Evolutionary conservation across 257 asterid species (phyloP).

Genomic region (Rehmannia glutinosa): DNA sequence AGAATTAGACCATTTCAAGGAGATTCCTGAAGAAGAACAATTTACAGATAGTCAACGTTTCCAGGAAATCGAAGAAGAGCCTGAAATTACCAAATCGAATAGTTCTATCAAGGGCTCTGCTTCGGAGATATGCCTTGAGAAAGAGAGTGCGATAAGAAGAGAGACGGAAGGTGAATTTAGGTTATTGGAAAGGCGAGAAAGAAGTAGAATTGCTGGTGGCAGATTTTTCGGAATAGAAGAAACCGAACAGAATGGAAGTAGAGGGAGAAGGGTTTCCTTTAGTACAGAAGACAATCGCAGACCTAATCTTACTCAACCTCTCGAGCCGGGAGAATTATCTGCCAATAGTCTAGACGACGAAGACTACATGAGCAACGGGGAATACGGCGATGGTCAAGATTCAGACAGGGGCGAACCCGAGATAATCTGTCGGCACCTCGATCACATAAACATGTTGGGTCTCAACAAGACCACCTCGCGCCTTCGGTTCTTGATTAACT

Average conservation of each 20-base stretch:
- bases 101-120: conserved; percentile 26
- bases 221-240: conserved; percentile 90
- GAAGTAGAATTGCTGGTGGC: conserved; percentile 67
- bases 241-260: conserved; percentile 69
- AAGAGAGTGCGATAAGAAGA: conserved; percentile 93
- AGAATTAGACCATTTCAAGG: conserved; percentile 67
- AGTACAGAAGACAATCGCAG: conserved; percentile 64
- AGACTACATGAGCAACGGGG: conserved; percentile 68
- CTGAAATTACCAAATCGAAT: conserved; percentile 31
- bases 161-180: conserved; percentile 97
- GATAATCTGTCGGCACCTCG: conserved; percentile 77
- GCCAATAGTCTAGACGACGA: conserved; percentile 65
- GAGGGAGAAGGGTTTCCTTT: conserved; percentile 82
- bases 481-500: conserved; percentile 68
- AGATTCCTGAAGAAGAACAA: conserved; percentile 56
- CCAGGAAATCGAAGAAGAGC: conserved; percentile 74
- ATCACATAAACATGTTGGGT: conserved; percentile 85
- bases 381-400: conserved; percentile 62
- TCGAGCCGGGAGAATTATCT: conserved; percentile 64
- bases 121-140: conserved; percentile 50
- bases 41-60: conserved; percentile 27
- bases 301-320: conserved; percentile 40
- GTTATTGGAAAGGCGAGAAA: conserved; percentile 84
- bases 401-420: conserved; percentile 90
- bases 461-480: conserved; percentile 79